Percentiles rank a stretch among this genome's conserved stretches.
phyloP scores from a whole-genome alignment of 305 asterid species.

The Solanum hybrid region DNA sequence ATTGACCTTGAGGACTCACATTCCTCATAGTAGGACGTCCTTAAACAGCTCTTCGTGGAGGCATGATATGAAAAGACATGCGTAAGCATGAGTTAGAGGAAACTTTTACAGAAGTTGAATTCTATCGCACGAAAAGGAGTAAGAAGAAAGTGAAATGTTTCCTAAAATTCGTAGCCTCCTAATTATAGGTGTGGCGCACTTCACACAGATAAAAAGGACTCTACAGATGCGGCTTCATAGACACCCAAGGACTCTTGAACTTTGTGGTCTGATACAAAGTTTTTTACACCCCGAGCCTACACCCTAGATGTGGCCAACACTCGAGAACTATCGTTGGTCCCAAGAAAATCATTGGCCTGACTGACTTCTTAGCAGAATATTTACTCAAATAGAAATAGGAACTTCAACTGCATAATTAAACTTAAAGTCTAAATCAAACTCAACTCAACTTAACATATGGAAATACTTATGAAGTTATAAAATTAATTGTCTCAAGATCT shows the following conservation, averaged over 20 bases:
- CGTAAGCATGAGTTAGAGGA: not conserved
- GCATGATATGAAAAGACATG: not conserved
- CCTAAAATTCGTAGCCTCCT: not conserved
- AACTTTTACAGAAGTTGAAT: not conserved
- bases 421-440: not conserved
- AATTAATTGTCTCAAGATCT: not conserved
- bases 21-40: not conserved
- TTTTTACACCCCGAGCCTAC: not conserved
- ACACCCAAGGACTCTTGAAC: not conserved
- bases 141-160: not conserved
- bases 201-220: not conserved
- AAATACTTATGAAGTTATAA: not conserved
- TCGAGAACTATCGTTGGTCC: not conserved
- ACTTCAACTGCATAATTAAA: not conserved
- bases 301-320: not conserved
- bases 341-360: not conserved
- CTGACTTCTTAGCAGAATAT: not conserved
- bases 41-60: not conserved
- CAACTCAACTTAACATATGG: not conserved
- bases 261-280: not conserved
- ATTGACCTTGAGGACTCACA: not conserved
- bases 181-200: not conserved
- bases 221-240: not conserved
- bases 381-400: not conserved
- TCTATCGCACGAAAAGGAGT: not conserved